phyloP scores from a whole-genome alignment of 2,329 filamentous ascomycete species.

The Metarhizium humberi region DNA sequence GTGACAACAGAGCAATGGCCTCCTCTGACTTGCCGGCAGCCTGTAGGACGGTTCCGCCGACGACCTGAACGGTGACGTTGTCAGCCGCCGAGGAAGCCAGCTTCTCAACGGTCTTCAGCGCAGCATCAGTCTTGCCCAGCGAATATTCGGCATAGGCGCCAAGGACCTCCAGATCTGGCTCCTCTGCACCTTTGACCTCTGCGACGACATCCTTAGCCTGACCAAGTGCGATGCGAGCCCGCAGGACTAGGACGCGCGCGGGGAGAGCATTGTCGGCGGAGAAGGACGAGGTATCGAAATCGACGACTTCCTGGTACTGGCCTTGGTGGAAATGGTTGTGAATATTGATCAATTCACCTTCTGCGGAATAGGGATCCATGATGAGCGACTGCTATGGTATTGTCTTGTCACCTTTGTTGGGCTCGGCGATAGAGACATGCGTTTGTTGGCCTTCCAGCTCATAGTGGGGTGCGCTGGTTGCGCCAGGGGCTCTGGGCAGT shows the following conservation, averaged over 20 bases:
- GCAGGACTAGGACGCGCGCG: conserved; percentile 68
- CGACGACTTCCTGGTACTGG: conserved; percentile 77
- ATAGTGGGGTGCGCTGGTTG: conserved; percentile 2
- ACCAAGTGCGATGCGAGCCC: conserved; percentile 75
- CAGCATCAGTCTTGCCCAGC: conserved; percentile 51
- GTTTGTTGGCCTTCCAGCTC: conserved; percentile 3
- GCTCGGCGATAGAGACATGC: conserved; percentile 6
- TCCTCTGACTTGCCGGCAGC: conserved; percentile 74
- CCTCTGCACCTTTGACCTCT: conserved; percentile 55
- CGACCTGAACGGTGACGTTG: conserved; percentile 71
- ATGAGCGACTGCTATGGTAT: conserved; percentile 17
- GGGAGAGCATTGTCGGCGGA: conserved; percentile 69
- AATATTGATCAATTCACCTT: conserved; percentile 64
- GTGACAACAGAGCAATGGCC: conserved; percentile 67
- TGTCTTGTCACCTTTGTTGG: background rate
- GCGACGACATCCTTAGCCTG: conserved; percentile 64
- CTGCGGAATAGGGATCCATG: conserved; percentile 63
- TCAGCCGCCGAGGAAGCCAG: conserved; percentile 59
- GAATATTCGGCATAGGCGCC: conserved; percentile 62
- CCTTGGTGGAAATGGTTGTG: conserved; percentile 67
- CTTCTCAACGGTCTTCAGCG: conserved; percentile 54
- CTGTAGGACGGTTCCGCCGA: conserved; percentile 75
- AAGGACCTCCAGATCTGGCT: conserved; percentile 68
- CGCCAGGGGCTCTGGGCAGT: background rate
- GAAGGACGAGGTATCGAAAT: conserved; percentile 75